phyloP scores from a whole-genome alignment of 148 eudicot species.

The Nyssa sinensis region DNA sequence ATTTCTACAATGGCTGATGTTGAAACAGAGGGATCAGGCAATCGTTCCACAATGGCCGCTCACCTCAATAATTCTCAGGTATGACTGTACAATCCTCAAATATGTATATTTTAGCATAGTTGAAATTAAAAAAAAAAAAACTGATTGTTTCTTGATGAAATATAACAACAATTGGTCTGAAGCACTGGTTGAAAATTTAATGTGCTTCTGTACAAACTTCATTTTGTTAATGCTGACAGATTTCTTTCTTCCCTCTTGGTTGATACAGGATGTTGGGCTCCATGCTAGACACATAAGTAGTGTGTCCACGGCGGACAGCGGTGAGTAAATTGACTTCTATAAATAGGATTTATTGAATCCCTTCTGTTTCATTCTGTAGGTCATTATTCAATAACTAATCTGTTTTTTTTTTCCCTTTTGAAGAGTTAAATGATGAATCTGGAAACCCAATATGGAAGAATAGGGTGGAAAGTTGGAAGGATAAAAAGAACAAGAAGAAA shows the following conservation, averaged over 20 bases:
- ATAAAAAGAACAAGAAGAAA: constrained; percentile 81
- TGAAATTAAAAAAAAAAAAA: background rate
- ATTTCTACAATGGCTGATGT: constrained; percentile 30
- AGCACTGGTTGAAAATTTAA: background rate
- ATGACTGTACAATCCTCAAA: background rate
- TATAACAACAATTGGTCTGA: background rate
- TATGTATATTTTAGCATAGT: background rate
- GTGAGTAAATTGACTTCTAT: constrained; percentile 41
- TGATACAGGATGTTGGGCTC: constrained; percentile 57
- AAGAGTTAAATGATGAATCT: constrained; percentile 67
- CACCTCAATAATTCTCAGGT: constrained; percentile 59
- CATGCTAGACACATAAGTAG: constrained; percentile 84
- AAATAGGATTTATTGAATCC: background rate
- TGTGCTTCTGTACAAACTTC: background rate
- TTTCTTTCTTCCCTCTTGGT: background rate
- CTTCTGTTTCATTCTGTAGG: background rate
- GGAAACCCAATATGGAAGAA: constrained; percentile 96
- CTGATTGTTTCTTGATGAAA: background rate
- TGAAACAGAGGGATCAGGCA: constrained; percentile 37
- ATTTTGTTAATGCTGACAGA: background rate
- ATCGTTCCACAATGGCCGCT: constrained; percentile 39
- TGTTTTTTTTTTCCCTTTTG: constrained; percentile 15
- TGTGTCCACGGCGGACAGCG: constrained; percentile 84
- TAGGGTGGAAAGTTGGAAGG: constrained; percentile 95
- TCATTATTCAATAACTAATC: background rate